Conservation (phyloP, 306 rosid genomes). For the Dalbergia cochinchinensis region DNA sequence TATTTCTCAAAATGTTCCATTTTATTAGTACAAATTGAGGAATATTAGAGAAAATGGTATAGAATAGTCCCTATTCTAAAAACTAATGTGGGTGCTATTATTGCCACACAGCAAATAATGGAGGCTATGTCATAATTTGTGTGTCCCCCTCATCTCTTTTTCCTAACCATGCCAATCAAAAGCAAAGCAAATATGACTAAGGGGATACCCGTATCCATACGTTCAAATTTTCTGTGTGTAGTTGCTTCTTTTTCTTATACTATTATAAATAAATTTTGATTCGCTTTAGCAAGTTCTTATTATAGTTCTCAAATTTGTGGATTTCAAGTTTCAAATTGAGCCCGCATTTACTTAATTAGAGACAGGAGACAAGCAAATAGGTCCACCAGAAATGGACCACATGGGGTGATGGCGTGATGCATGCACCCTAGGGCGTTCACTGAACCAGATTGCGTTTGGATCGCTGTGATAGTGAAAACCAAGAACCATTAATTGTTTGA, state of each 20-base stretch:
- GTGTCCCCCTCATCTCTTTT: constrained; percentile 1
- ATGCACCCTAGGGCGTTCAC: constrained; percentile 23
- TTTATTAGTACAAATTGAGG: constrained; percentile 34
- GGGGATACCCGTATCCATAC: background rate
- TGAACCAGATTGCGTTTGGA: constrained; percentile 1
- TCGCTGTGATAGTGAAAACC: too few relatives aligned
- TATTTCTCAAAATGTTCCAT: constrained; percentile 37
- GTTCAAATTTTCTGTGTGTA: background rate
- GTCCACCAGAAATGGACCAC: constrained; percentile 25
- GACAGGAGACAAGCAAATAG: background rate
- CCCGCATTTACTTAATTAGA: constrained; percentile 8
- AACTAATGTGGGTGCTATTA: constrained; percentile 17
- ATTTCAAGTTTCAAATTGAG: background rate
- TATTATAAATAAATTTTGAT: background rate
- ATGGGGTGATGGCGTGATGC: constrained; percentile 9
- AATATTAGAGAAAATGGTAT: constrained; percentile 11
- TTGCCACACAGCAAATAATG: constrained; percentile 31
- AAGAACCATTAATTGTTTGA: too few relatives aligned
- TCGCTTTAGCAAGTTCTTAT: background rate
- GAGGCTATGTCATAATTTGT: constrained; percentile 38
- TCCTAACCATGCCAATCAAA: constrained; percentile 26
- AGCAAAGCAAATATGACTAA: constrained; percentile 6
- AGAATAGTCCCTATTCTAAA: constrained; percentile 15
- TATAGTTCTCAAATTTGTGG: background rate
- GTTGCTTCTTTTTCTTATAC: background rate